Conservation (phyloP, 2,329 filamentous ascomycete species). For the Claviceps paspali region DNA sequence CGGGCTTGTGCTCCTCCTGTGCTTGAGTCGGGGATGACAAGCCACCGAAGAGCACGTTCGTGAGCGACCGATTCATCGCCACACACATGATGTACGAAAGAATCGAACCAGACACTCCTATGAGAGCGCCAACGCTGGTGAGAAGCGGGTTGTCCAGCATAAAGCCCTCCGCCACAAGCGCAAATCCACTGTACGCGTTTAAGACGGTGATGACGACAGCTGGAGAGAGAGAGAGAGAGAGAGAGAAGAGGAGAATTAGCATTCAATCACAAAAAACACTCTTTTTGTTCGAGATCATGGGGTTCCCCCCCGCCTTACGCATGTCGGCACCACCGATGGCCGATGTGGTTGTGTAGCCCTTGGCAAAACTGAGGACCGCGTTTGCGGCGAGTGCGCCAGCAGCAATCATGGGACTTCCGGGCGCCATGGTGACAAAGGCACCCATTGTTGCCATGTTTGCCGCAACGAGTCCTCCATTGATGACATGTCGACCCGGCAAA, state of each 20-base stretch:
- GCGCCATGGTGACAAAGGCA: constrained; percentile 67
- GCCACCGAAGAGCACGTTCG: constrained; percentile 78
- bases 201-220: constrained; percentile 77
- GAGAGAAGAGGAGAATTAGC: constrained; percentile 6
- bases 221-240: constrained; percentile 9
- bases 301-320: constrained; percentile 31
- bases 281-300: too few relatives aligned
- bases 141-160: constrained; percentile 82
- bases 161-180: constrained; percentile 76
- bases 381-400: constrained; percentile 65
- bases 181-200: constrained; percentile 84
- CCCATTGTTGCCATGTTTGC: constrained; percentile 73
- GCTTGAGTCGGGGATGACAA: constrained; percentile 38
- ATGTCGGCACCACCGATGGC: constrained; percentile 90
- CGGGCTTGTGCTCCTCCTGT: constrained; percentile 53
- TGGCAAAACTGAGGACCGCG: constrained; percentile 63
- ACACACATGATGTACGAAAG: constrained; percentile 78
- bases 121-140: constrained; percentile 72
- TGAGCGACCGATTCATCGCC: constrained; percentile 83
- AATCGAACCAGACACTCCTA: constrained; percentile 78
- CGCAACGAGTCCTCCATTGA: constrained; percentile 62
- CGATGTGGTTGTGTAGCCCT: constrained; percentile 76
- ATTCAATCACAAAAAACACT: too few relatives aligned
- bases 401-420: constrained; percentile 63
- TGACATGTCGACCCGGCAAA: constrained; percentile 57